These are phyloP conservation scores for Solanum megistacrolobum DNA, from an alignment of 257 asterid genomes.

Conservation along the genomic window DNA sequence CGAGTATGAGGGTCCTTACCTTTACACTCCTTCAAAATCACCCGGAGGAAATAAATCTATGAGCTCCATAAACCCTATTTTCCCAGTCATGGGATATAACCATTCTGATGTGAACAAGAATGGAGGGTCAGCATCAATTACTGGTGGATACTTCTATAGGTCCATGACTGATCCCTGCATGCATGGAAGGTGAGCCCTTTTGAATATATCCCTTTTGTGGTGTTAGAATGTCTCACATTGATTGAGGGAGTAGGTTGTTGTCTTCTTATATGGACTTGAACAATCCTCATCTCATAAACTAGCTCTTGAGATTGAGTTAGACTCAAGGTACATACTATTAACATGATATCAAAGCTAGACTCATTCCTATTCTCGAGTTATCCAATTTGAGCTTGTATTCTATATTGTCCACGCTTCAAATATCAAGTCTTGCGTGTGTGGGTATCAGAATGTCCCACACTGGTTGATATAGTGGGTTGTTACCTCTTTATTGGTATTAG, in stretches of 20 bases:
- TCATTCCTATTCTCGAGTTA: not conserved
- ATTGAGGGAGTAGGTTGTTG: not conserved
- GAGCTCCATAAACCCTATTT: conserved; percentile 31
- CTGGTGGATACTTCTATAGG: conserved; percentile 79
- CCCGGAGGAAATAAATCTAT: conserved; percentile 45
- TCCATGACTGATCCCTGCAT: conserved; percentile 73
- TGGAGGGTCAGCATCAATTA: conserved; percentile 77
- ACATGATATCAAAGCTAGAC: not conserved
- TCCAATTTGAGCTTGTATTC: not conserved
- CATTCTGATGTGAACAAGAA: conserved; percentile 65
- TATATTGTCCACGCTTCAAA: not conserved
- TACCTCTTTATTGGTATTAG: not conserved
- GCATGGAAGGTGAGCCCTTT: conserved; percentile 44
- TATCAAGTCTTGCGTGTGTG: not conserved
- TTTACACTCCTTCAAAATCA: conserved; percentile 20
- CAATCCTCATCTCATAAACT: not conserved
- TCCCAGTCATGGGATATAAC: conserved; percentile 85
- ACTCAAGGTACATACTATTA: not conserved
- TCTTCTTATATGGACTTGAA: not conserved
- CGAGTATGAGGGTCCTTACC: conserved; percentile 49
- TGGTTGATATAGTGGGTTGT: not conserved
- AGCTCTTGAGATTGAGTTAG: not conserved
- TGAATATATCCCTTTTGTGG: not conserved
- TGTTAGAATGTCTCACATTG: not conserved
- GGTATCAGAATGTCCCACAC: not conserved